phyloP scores from a whole-genome alignment of 2,329 filamentous ascomycete genomes.

The Sarocladium kiliense region DNA sequence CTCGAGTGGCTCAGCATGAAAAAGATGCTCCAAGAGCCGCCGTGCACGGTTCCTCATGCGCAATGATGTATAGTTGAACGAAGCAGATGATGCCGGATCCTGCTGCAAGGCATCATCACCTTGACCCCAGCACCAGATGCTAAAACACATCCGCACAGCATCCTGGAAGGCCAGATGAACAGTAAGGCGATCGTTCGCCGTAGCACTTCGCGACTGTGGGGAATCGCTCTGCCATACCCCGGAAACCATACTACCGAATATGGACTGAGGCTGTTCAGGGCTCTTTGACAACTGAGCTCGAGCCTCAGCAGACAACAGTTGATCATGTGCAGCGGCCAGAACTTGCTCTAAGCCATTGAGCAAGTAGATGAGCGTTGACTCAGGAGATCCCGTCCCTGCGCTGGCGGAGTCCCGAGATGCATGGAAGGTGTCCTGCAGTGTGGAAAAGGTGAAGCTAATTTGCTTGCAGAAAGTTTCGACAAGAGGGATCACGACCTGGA shows the following conservation, averaged over 20 bases:
- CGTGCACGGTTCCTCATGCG: constrained; percentile 87
- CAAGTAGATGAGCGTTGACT: constrained; percentile 74
- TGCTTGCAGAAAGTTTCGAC: constrained; percentile 85
- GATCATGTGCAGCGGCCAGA: constrained; percentile 80
- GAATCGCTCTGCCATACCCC: constrained; percentile 80
- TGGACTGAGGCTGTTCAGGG: constrained; percentile 77
- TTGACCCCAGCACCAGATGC: constrained; percentile 91
- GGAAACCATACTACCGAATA: constrained; percentile 92
- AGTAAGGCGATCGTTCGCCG: constrained; percentile 89
- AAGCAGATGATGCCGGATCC: constrained; percentile 67
- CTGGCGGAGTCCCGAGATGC: constrained; percentile 18
- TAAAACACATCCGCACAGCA: constrained; percentile 84
- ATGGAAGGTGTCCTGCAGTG: constrained; percentile 61
- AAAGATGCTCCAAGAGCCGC: constrained; percentile 85
- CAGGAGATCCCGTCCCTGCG: constrained; percentile 40
- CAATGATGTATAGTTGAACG: constrained; percentile 84
- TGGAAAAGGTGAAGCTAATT: constrained; percentile 66
- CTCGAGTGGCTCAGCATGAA: constrained; percentile 86
- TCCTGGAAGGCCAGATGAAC: constrained; percentile 97
- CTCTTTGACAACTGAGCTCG: constrained; percentile 64
- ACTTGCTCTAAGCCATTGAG: constrained; percentile 92
- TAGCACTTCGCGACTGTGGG: constrained; percentile 70
- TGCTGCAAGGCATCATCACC: constrained; percentile 52
- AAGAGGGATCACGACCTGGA: constrained; percentile 83
- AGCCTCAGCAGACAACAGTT: constrained; percentile 70